Conservation (phyloP, 805 yeast genomes). For the Ogataea wickerhamii region DNA sequence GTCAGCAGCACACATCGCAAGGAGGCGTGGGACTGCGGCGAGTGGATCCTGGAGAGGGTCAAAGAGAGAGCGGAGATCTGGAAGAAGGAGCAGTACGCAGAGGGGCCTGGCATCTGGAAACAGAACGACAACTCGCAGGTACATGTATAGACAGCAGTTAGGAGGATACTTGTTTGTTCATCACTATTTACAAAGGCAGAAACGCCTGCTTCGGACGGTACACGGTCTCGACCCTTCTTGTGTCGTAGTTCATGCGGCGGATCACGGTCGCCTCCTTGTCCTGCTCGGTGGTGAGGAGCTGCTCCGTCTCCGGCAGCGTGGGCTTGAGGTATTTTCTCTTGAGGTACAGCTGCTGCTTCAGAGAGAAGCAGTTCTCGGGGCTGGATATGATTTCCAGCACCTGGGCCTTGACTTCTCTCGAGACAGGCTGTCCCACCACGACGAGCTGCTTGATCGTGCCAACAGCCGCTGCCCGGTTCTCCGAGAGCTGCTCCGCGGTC, state of each 20-base stretch:
- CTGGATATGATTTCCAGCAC: slow-evolving; percentile 42
- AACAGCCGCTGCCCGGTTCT: slow-evolving; percentile 20
- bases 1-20: slow-evolving; percentile 44
- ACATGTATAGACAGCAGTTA: not conserved
- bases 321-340: slow-evolving; percentile 51
- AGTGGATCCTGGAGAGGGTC: slow-evolving; percentile 41
- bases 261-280: slow-evolving; percentile 50
- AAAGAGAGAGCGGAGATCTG: slow-evolving; percentile 47
- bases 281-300: slow-evolving; percentile 25
- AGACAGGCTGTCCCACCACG: slow-evolving; percentile 25
- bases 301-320: slow-evolving; percentile 49
- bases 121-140: slow-evolving; percentile 34
- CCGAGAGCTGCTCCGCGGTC: slow-evolving; percentile 32
- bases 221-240: slow-evolving; percentile 48
- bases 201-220: slow-evolving; percentile 55
- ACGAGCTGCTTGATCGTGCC: slow-evolving; percentile 18
- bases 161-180: not conserved
- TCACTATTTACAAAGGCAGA: slow-evolving; percentile 12
- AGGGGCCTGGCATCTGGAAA: slow-evolving; percentile 43
- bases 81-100: slow-evolving; percentile 44
- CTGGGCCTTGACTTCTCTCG: slow-evolving; percentile 37
- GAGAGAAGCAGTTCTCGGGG: slow-evolving; percentile 35
- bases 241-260: slow-evolving; percentile 59
- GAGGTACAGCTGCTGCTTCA: slow-evolving; percentile 36
- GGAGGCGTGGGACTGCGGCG: slow-evolving; percentile 47